Percentiles rank a stretch among this genome's conserved stretches.
These are phyloP conservation scores for Syzygium syzygioides DNA, from an alignment of 441 rosid genomes.

Conservation along the genomic window DNA sequence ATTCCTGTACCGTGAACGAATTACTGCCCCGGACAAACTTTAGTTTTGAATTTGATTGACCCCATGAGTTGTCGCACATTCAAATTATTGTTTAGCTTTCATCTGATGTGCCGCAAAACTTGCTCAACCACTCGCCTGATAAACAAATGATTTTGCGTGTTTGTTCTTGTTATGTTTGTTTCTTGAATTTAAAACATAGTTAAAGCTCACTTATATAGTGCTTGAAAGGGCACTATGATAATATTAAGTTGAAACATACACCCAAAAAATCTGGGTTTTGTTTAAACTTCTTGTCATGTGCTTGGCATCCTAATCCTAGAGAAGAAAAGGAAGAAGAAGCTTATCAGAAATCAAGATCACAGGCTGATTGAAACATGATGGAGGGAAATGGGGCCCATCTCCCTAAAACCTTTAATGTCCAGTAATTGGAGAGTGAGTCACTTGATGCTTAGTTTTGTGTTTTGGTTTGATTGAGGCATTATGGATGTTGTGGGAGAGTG, in stretches of 20 bases:
- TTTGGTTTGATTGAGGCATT: conserved; percentile 3
- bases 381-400: not conserved
- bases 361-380: not conserved
- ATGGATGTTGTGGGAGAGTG: not conserved
- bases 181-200: not conserved
- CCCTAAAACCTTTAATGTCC: not conserved
- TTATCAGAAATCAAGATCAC: not conserved
- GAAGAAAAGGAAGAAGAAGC: not conserved
- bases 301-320: not conserved
- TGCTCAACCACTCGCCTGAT: not conserved
- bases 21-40: not conserved
- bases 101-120: not conserved
- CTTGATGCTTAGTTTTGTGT: not conserved
- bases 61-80: not conserved
- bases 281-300: not conserved
- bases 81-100: not conserved
- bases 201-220: not conserved
- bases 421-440: not conserved
- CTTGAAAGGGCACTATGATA: not conserved
- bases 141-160: not conserved
- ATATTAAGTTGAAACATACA: not conserved
- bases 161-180: not conserved
- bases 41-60: not conserved
- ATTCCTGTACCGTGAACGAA: not conserved
- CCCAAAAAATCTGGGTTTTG: not conserved